Evolutionary conservation across 169 alveolate genomes (phyloP), one percentile per base, ranked within the genome.

Genomic region (Amoebophrya sp.): DNA sequence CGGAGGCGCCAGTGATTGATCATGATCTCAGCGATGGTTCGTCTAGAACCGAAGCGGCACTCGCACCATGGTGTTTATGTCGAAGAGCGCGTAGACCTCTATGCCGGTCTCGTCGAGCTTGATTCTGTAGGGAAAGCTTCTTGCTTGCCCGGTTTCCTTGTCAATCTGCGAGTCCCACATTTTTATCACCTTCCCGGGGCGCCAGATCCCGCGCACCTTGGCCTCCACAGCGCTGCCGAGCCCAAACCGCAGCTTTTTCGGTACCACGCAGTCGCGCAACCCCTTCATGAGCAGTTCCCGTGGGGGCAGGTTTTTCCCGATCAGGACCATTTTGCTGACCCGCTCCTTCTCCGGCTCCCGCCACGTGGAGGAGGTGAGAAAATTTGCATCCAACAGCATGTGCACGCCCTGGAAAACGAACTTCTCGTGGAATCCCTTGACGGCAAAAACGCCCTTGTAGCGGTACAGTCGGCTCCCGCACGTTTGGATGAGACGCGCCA

Each of bases 331-430:
- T n/a, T n/a, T n/a, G n/a, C n/a, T n/a, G n/a, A n/a, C n/a, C 7
- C 66, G 66, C 18, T 47, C 66, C 66, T 47, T 18, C 66, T 47
- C 66, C 66, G 66, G 66, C 66, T 47, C 66, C 18, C 18, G 29
- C 66, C 66, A 47, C 18, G 7, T 18, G 29, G 29, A n/a, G n/a
- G n/a, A n/a, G n/a, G n/a, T 18, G 18, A 47, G 18, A 18, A 47
- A 47, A 47, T 47, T 47, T 47, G 29, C 66, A 18, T 47, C 66
- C 7, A 47, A 47, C 29, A 47, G 66, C 66, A 47, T 47, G 66
- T 47, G 66, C 83, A 66, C 83, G 83, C 83, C 83, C 38, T 66
- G 83, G 83, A 66, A 66, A 66, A 66, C 83, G 83, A 66, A 66
- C 35, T 66, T 66, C 35, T 66, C 32, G 83, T 66, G 32, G 83